Evolutionary conservation across 768 basidiomycete species (phyloP), one percentile per base, ranked within the genome.

Genomic region (Trametes coccinea): DNA sequence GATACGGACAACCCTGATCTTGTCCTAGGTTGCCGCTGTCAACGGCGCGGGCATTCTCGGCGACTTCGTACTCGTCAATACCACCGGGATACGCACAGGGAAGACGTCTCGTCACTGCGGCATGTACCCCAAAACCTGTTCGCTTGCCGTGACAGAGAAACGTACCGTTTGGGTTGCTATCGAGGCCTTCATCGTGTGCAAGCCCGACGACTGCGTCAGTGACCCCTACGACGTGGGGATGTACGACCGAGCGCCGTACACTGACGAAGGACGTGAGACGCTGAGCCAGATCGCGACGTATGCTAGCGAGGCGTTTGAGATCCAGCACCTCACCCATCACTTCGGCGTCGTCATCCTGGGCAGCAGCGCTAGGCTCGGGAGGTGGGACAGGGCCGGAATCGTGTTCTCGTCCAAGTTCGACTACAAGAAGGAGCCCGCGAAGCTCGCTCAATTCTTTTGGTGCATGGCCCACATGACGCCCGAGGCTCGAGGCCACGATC

Each of bases 281-380:
- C 46, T 61, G 16, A 47, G 41, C 2, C 53, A 50, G 41, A 61
- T 62, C 16, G 43, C 47, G 11, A 14, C 44, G 2, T 57, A 53
- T 39, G 44, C 46, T 8, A n/a, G 33, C 13, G 17, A 27, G 27
- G 39, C 59, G 0, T 49, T 59, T 41, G 14, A 33, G 2, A 6
- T 16, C 33, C 62, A 63, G 27, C 62, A 63, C 2, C 51, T 51
- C 4, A 58, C 47, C 13, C 39, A 54, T 39, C 52, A 49, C n/a
- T 63, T 37, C 56, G 29, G 43, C 6, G 52, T 63, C 43, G 22
- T 53, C 33, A 45, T 57, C 50, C 7, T 47, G 2, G 56, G 56
- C 22, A 11, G 4, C 31, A 30, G 5, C 5, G 61, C 55, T 1
- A 49, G 55, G 16, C 30, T 62, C 37, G 8, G 31, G 5, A 54